Percentiles rank a stretch among this genome's conserved stretches.
Conservation (phyloP, 2,329 filamentous ascomycete genomes). For the Didymella keratinophila region DNA sequence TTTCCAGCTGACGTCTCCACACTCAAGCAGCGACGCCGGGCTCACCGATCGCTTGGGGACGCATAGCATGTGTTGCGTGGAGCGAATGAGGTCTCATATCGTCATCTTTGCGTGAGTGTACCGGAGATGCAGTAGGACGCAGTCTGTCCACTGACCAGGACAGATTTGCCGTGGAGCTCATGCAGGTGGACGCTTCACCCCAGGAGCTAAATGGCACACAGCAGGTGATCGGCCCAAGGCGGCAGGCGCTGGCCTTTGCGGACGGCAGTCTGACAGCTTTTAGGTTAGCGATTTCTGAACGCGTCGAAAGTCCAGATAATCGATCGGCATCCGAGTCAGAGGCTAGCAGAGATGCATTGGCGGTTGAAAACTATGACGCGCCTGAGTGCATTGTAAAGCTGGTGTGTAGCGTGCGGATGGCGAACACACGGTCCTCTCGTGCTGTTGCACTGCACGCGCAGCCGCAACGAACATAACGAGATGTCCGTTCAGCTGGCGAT, state of each 20-base stretch:
- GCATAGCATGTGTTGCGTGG: conserved; percentile 7
- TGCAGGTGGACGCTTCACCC: background rate
- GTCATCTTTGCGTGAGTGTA: background rate
- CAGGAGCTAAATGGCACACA: background rate
- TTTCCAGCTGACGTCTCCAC: conserved; percentile 16
- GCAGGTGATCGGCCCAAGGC: background rate
- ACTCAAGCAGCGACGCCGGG: background rate
- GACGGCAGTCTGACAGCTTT: conserved; percentile 4
- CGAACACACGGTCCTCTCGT: background rate
- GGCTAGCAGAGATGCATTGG: background rate
- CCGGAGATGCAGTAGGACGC: background rate
- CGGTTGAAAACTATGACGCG: background rate
- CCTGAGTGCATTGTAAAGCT: background rate
- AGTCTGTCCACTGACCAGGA: background rate
- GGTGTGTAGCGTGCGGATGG: background rate
- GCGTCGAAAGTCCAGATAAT: background rate
- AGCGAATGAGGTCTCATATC: conserved; percentile 6
- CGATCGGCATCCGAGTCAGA: conserved; percentile 10
- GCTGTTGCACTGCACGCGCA: conserved; percentile 12
- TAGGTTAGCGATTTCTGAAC: background rate
- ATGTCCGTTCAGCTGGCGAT: background rate
- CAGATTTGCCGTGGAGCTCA: background rate
- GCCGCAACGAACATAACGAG: conserved; percentile 3
- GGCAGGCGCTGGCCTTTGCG: background rate
- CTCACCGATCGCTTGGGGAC: conserved; percentile 8